Evolutionary conservation across 768 basidiomycete species (phyloP).

Genomic region (Bullera alba): DNA sequence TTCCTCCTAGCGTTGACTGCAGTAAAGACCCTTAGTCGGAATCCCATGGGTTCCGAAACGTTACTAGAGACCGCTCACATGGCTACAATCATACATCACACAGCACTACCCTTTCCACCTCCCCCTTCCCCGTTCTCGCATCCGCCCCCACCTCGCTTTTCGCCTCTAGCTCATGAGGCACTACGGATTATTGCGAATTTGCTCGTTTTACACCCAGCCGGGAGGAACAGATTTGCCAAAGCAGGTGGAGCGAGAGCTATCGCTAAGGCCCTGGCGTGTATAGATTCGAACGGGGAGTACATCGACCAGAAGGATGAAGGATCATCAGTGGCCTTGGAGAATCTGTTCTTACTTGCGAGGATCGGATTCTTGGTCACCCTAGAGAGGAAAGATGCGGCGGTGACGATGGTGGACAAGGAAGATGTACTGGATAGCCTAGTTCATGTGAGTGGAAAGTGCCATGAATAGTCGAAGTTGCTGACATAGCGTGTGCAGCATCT

Average conservation of each 20-base stretch:
- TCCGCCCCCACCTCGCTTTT: background rate
- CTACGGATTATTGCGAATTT: conserved; percentile 62
- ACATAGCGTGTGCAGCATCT: background rate
- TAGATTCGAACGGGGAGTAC: background rate
- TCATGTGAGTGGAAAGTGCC: conserved; percentile 30
- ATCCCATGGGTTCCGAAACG: conserved; percentile 58
- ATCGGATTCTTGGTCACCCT: conserved; percentile 31
- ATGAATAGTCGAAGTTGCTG: background rate
- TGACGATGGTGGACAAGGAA: conserved; percentile 37
- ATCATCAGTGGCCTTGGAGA: conserved; percentile 7
- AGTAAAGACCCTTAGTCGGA: conserved; percentile 67
- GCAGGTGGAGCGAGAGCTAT: conserved; percentile 18
- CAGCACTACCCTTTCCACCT: conserved; percentile 15
- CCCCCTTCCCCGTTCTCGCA: conserved; percentile 5
- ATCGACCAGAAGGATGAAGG: background rate
- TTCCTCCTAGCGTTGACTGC: conserved; percentile 61
- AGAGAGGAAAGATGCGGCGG: conserved; percentile 20
- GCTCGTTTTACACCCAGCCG: conserved; percentile 44
- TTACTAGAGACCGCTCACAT: conserved; percentile 53
- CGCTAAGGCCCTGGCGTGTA: conserved; percentile 20
- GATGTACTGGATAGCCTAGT: conserved; percentile 27
- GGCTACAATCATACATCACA: conserved; percentile 23
- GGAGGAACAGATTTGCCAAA: conserved; percentile 13
- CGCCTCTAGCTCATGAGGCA: conserved; percentile 21
- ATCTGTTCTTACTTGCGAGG: conserved; percentile 32